Conservation (phyloP, 371 early-diverging fungal species). For the Dipsacomyces acuminosporus region DNA sequence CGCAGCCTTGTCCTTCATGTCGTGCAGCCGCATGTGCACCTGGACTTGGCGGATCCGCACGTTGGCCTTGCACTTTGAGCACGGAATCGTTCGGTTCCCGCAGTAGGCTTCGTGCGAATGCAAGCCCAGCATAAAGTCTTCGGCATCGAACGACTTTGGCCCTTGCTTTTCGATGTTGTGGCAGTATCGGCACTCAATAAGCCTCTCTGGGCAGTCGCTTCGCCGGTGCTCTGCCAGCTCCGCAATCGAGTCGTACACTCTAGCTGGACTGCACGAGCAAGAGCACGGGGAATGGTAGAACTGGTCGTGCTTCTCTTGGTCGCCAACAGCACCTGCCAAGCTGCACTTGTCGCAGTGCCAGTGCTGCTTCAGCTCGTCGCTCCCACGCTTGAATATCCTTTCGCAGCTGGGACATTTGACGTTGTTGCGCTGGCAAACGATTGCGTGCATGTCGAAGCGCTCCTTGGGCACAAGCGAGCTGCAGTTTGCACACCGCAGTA, state of each 20-base stretch:
- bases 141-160: constrained; percentile 50
- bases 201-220: constrained; percentile 62
- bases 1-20: constrained; percentile 58
- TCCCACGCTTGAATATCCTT: constrained; percentile 60
- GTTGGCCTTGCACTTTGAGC: constrained; percentile 65
- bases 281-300: constrained; percentile 58
- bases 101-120: constrained; percentile 80
- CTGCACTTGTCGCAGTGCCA: constrained; percentile 80
- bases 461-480: constrained; percentile 59
- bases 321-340: constrained; percentile 46
- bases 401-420: constrained; percentile 59
- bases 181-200: constrained; percentile 82
- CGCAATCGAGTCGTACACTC: constrained; percentile 44
- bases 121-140: constrained; percentile 66
- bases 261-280: constrained; percentile 57
- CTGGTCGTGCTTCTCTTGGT: constrained; percentile 60
- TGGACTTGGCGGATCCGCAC: constrained; percentile 77
- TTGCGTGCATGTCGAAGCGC: constrained; percentile 61
- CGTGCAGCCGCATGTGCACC: constrained; percentile 70
- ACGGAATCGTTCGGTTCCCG: constrained; percentile 77
- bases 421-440: constrained; percentile 78
- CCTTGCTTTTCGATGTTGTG: constrained; percentile 70
- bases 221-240: constrained; percentile 65
- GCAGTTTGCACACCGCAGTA: constrained; percentile 73
- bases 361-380: constrained; percentile 60